Percentiles rank a stretch among this genome's conserved stretches.
Evolutionary conservation across 306 rosid species (phyloP).

Genomic region (Rosa rugosa): DNA sequence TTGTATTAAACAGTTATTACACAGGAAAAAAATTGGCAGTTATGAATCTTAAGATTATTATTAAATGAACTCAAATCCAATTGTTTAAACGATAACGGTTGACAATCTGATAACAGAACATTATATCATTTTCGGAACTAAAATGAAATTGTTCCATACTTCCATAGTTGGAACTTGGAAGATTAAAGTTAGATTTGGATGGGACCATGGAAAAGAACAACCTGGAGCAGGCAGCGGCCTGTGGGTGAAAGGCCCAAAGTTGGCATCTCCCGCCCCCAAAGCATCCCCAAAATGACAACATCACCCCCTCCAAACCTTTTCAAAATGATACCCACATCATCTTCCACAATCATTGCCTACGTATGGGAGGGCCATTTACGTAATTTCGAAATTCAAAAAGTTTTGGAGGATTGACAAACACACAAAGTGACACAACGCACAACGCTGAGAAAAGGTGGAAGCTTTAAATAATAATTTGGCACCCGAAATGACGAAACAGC

Average conservation of each 20-base stretch:
- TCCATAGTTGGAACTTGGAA: constrained; percentile 2
- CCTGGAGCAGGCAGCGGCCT: not conserved
- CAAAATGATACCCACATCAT: not conserved
- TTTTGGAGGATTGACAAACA: not conserved
- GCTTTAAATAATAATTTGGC: not conserved
- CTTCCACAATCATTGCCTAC: too few species aligned
- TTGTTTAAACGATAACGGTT: not conserved
- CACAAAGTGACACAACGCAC: not conserved
- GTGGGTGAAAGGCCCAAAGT: constrained; percentile 3
- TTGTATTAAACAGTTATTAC: too few species aligned
- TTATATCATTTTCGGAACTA: not conserved
- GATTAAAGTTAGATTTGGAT: not conserved
- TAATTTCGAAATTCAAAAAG: not conserved
- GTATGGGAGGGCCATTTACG: not conserved
- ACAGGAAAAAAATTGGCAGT: not conserved
- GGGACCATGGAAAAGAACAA: constrained; percentile 7
- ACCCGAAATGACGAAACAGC: too few species aligned
- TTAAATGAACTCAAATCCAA: not conserved
- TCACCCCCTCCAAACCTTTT: not conserved
- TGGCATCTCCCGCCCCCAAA: constrained; percentile 24
- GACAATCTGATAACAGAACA: not conserved
- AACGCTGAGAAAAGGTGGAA: not conserved
- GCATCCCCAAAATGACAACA: not conserved
- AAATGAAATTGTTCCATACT: not conserved
- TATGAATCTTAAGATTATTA: not conserved